phyloP scores from a whole-genome alignment of 768 basidiomycete genomes.

The Phlegmacium glaucopus region DNA sequence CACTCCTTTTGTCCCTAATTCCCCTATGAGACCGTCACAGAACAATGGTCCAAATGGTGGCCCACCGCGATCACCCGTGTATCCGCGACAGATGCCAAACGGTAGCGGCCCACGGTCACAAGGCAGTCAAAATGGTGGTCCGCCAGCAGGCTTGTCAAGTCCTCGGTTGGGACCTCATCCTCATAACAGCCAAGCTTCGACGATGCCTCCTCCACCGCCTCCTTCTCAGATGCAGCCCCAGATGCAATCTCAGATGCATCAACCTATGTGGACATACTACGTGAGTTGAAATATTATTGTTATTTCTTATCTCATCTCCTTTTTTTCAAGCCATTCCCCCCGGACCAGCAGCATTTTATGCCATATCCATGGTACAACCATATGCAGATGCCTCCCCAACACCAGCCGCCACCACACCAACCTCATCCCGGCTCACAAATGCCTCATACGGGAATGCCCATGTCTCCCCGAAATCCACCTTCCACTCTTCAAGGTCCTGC shows the following conservation, averaged over 20 bases:
- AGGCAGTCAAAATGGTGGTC: constrained; percentile 55
- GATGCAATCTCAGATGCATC: constrained; percentile 34
- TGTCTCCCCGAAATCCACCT: constrained; percentile 66
- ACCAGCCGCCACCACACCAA: constrained; percentile 48
- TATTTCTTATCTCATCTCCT: constrained; percentile 6
- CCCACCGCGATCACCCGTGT: constrained; percentile 65
- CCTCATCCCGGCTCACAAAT: constrained; percentile 46
- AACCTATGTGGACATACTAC: constrained; percentile 45
- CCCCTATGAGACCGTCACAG: constrained; percentile 42
- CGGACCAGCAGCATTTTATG: constrained; percentile 46
- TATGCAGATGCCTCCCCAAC: constrained; percentile 37
- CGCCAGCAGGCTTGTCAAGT: constrained; percentile 57
- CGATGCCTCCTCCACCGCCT: constrained; percentile 41
- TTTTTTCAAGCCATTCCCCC: constrained; percentile 30
- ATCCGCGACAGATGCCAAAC: constrained; percentile 59
- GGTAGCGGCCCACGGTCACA: constrained; percentile 54
- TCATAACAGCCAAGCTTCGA: constrained; percentile 49
- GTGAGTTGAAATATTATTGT: constrained; percentile 37
- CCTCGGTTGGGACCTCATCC: constrained; percentile 65
- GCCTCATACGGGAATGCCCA: constrained; percentile 50
- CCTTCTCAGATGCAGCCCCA: constrained; percentile 35
- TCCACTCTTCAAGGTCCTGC: constrained; percentile 55
- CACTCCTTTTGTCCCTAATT: constrained; percentile 44
- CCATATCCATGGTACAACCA: constrained; percentile 39
- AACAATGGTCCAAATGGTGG: constrained; percentile 44